Conservation (phyloP, 2,329 filamentous ascomycete species). For the Aspergillus bombycis region DNA sequence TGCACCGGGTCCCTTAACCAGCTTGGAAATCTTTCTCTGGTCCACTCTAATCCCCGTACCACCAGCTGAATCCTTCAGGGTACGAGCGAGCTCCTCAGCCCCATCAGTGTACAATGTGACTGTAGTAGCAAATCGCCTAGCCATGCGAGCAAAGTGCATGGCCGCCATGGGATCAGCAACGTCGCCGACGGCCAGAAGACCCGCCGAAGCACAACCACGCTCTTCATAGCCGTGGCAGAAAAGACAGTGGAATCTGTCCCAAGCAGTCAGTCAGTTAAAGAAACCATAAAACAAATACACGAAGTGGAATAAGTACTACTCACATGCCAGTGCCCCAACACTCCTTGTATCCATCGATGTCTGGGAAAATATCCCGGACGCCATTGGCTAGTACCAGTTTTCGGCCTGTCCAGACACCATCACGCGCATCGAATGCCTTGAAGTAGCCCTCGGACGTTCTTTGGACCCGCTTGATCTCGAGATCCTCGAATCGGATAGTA, state of each 20-base stretch:
- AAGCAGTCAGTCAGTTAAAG: too few species aligned
- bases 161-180: background rate
- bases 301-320: constrained; percentile 9
- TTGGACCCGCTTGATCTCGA: background rate
- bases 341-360: constrained; percentile 58
- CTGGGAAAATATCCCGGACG: constrained; percentile 54
- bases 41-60: background rate
- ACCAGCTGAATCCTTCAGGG: background rate
- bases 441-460: constrained; percentile 31
- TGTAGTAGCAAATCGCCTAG: background rate
- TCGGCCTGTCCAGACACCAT: constrained; percentile 50
- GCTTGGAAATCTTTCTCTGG: background rate
- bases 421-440: constrained; percentile 46
- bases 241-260: background rate
- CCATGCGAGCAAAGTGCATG: background rate
- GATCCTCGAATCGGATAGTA: background rate
- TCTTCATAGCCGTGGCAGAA: background rate
- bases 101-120: background rate
- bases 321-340: constrained; percentile 59
- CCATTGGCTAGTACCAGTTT: constrained; percentile 62
- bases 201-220: background rate
- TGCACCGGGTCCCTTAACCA: background rate
- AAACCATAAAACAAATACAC: background rate
- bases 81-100: background rate
- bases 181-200: background rate